These are phyloP conservation scores for Monosiga brevicollis DNA, from an alignment of 78 protist species.

Conservation along the genomic window DNA sequence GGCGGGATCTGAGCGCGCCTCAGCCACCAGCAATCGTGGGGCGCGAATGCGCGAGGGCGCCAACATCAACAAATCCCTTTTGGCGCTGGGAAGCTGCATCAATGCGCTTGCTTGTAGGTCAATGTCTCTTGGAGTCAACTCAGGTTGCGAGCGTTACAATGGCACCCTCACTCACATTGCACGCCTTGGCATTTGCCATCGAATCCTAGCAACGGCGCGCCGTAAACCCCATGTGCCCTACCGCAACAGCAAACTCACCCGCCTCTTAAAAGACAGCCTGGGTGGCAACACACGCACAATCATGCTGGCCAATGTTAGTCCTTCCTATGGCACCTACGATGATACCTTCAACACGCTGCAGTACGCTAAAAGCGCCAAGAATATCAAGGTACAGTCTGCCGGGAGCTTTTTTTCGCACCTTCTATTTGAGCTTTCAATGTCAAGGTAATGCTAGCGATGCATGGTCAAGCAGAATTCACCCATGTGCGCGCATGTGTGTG, in stretches of 20 bases:
- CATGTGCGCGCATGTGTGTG: background rate
- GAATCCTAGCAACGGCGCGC: background rate
- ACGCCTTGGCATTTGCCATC: background rate
- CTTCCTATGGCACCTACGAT: constrained; percentile 14
- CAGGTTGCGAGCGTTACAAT: background rate
- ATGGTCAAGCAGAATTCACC: background rate
- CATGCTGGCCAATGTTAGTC: constrained; percentile 74
- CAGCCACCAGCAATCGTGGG: constrained; percentile 36
- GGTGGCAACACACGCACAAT: constrained; percentile 92
- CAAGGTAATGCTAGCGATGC: background rate
- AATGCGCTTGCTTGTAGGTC: constrained; percentile 39
- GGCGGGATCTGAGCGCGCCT: constrained; percentile 87
- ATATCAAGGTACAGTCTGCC: constrained; percentile 14
- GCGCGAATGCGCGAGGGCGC: constrained; percentile 68
- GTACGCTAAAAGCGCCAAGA: constrained; percentile 75
- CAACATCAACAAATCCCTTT: constrained; percentile 72
- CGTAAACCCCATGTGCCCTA: constrained; percentile 68
- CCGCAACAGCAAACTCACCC: constrained; percentile 92
- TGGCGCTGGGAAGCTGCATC: constrained; percentile 81
- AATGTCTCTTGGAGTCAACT: background rate
- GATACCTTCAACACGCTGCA: constrained; percentile 87
- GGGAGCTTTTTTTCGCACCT: background rate
- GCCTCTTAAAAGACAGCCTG: constrained; percentile 88
- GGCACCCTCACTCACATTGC: background rate
- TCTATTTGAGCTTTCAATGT: background rate